A percentile compares a stretch with the other conserved stretches of the same genome.
Conservation (phyloP, 2,329 filamentous ascomycete genomes). For the Cercospora citrullina region DNA sequence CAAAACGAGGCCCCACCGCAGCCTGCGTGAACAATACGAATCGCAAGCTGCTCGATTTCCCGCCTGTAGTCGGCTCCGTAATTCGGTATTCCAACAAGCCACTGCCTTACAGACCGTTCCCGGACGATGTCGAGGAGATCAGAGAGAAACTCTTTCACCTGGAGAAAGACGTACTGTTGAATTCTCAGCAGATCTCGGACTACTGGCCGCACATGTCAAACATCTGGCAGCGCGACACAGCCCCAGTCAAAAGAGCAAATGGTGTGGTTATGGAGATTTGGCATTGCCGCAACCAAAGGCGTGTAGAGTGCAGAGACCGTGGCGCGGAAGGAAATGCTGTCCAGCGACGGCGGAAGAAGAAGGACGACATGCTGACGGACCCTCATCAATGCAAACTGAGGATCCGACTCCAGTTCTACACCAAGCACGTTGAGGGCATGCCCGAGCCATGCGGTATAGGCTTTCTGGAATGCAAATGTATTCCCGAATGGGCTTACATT, state of each 20-base stretch:
- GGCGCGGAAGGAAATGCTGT: constrained; percentile 8
- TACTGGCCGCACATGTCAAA: constrained; percentile 33
- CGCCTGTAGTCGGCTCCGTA: constrained; percentile 28
- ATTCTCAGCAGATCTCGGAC: constrained; percentile 32
- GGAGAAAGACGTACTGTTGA: constrained; percentile 25
- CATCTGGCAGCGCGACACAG: constrained; percentile 23
- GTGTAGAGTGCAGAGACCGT: constrained; percentile 14
- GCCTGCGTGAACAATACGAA: constrained; percentile 10
- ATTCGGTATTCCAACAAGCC: constrained; percentile 29
- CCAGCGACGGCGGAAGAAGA: constrained; percentile 17
- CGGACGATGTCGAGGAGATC: constrained; percentile 26
- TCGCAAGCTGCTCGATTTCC: constrained; percentile 18
- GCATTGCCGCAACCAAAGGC: constrained; percentile 27
- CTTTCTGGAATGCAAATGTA: constrained; percentile 26
- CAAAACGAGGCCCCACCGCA: not conserved
- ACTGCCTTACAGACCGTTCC: constrained; percentile 28
- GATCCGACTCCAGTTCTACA: constrained; percentile 25
- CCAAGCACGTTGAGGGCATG: constrained; percentile 22
- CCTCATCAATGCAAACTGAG: constrained; percentile 22
- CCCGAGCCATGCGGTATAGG: constrained; percentile 21
- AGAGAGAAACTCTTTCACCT: constrained; percentile 29
- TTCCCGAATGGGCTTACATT: constrained; percentile 31
- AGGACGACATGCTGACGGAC: constrained; percentile 20
- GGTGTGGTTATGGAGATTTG: constrained; percentile 26
- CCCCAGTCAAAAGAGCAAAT: constrained; percentile 15